phyloP scores from a whole-genome alignment of 208 protist species.

The Crithidia acanthocephali region DNA sequence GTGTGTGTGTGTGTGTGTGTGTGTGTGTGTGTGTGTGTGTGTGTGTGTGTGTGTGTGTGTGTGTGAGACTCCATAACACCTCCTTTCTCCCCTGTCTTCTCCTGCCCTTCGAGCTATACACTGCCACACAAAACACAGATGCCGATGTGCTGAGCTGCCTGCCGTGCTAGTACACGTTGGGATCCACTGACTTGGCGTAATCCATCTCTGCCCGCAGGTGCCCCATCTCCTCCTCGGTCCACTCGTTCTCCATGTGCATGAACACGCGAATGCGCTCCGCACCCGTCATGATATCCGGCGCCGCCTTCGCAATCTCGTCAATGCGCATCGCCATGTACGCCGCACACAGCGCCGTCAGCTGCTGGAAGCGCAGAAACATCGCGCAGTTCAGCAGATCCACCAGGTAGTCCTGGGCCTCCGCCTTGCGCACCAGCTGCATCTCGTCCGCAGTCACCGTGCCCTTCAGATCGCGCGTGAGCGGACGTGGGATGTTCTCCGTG shows the following conservation, averaged over 20 bases:
- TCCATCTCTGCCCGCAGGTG: constrained; percentile 73
- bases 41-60: background rate
- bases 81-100: too few species aligned
- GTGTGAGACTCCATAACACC: background rate
- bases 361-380: constrained; percentile 47
- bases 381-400: constrained; percentile 58
- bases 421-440: constrained; percentile 46
- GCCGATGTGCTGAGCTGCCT: too few species aligned
- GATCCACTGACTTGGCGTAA: constrained; percentile 68
- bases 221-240: constrained; percentile 70
- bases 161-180: constrained; percentile 46
- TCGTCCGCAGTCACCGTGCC: constrained; percentile 39
- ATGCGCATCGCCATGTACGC: constrained; percentile 68
- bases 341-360: constrained; percentile 50
- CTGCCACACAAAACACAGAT: too few species aligned
- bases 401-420: constrained; percentile 43
- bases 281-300: constrained; percentile 74
- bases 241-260: constrained; percentile 75
- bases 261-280: constrained; percentile 61
- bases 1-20: too few species aligned
- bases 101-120: too few species aligned
- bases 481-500: constrained; percentile 47
- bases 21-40: too few species aligned
- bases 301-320: constrained; percentile 54
- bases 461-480: constrained; percentile 39